Evolutionary conservation across 1,284 basidiomycete species (phyloP), one percentile per base, ranked within the genome.

Genomic region (Ceratobasidium sp.): DNA sequence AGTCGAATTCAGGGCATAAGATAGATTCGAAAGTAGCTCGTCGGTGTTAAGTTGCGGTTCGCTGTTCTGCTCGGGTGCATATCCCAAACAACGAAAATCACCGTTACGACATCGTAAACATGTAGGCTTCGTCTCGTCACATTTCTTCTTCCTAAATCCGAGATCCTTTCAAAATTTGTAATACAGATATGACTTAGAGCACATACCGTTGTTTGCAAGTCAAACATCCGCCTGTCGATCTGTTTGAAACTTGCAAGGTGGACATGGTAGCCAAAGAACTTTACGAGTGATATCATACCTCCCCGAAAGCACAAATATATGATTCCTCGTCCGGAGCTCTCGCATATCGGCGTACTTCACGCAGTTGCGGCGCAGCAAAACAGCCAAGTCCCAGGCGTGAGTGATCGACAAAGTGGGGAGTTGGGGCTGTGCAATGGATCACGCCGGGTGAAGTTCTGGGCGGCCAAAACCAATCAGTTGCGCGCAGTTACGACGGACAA

Each of bases 131-230:
- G 5, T n/a, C 40, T 71, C 55, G 28, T 71, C 69, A 23, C 69
- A 71, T 40, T 71, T 71, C 53, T 71, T 60, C 26, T 71, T 71
- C 12, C 69, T 71, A n/a, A n/a, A n/a, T n/a, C n/a, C n/a, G n/a
- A n/a, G n/a, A n/a, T n/a, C n/a, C n/a, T n/a, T n/a, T n/a, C n/a
- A n/a, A n/a, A n/a, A n/a, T n/a, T n/a, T n/a, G n/a, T n/a, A n/a
- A n/a, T n/a, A n/a, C n/a, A n/a, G n/a, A n/a, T n/a, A n/a, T n/a
- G n/a, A n/a, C n/a, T n/a, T 70, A 18, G 56, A 2, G 40, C 3
- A 20, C 42, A 4, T 40, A 71, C 69, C 69, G 23, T 23, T 40
- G 23, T 23, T 60, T 71, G 40, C 53, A 71, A 13, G 69, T 71
- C 53, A 60, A 56, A 26, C 69, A 71, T 40, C 69, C 69, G 6